Base-by-base conservation (phyloP, 345 rosid species). In the Boechera retrofracta region DNA sequence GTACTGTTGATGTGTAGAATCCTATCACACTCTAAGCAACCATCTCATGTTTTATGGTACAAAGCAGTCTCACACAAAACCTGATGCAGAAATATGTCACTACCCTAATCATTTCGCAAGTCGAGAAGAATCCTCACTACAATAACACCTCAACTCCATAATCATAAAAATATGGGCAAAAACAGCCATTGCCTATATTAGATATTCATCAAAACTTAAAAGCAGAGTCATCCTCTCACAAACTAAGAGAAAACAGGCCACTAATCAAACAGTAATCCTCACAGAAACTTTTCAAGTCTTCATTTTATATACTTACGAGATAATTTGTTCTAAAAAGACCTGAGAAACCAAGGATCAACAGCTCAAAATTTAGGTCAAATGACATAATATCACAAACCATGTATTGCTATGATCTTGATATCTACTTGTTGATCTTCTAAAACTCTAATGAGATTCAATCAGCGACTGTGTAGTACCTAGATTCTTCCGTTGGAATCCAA, bases 401-500 rank as follows among this genome's bases (percentile, higher is more conserved):
- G 24, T 21, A 21, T 21, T 21, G 24, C 24, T 21, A 21, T 21
- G 24, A 21, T 21, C 24, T 21, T 21, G 24, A 15, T 2, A 11
- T 28, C 21, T 45, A 73, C 69, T 64, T 32, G 45, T 49, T 47
- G 49, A 74, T 61, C 69, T 52, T 18, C 12, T 44, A 57, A 48
- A 47, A 57, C 0, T 5, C 0, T n/a, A 77, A 5, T n/a, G 33
- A 55, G 59, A 77, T 35, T 57, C 33, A 70, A 69, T 44, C 57
- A 62, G 56, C 35, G 3, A n/a, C 15, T 42, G 53, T 13, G 8
- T 49, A 2, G 52, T 69, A 94, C 98, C 98, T 92, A 65, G 98
- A 92, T 79, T 94, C 98, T 85, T 90, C 97, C 5, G 97, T 94
- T 4, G 91, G 84, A 69, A 89, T 70, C 98, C 97, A 90, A 80